Evolutionary conservation across 306 rosid species (phyloP).

Genomic region (Dalbergia cochinchinensis): DNA sequence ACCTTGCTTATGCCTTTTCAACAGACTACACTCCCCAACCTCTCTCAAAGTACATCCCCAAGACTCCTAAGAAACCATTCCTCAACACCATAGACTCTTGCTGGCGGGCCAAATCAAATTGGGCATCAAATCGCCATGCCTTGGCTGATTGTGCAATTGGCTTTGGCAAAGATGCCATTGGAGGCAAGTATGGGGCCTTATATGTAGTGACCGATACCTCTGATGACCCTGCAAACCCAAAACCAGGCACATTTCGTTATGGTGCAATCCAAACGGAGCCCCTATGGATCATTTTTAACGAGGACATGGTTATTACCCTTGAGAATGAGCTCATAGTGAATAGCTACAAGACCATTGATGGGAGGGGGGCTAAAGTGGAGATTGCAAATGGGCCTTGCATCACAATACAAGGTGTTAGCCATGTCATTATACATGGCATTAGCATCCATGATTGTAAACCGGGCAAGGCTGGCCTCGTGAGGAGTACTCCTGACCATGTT

Average conservation of each 20-base stretch:
- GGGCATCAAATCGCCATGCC: constrained; percentile 70
- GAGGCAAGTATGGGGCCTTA: constrained; percentile 72
- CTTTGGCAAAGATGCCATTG: constrained; percentile 73
- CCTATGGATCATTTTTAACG: constrained; percentile 72
- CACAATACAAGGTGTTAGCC: constrained; percentile 75
- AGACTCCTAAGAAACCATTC: constrained; percentile 28
- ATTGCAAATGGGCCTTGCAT: constrained; percentile 85
- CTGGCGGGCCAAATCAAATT: constrained; percentile 63
- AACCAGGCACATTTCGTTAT: constrained; percentile 79
- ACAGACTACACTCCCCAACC: constrained; percentile 16
- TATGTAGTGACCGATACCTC: constrained; percentile 65
- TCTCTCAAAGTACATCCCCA: constrained; percentile 8
- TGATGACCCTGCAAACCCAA: constrained; percentile 72
- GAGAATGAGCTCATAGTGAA: constrained; percentile 79
- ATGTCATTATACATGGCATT: constrained; percentile 87
- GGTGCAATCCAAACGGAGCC: constrained; percentile 79
- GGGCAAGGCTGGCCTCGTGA: constrained; percentile 66
- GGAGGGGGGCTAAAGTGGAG: constrained; percentile 83
- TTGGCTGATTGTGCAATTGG: constrained; percentile 81
- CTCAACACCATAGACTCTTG: constrained; percentile 79
- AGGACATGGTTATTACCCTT: constrained; percentile 65
- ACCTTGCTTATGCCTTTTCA: constrained; percentile 45
- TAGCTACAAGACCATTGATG: constrained; percentile 88
- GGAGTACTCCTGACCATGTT: constrained; percentile 64
- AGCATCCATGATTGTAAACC: constrained; percentile 84